These are phyloP conservation scores for Venturia effusa DNA, from an alignment of 2,329 filamentous ascomycete species.

Conservation along the genomic window DNA sequence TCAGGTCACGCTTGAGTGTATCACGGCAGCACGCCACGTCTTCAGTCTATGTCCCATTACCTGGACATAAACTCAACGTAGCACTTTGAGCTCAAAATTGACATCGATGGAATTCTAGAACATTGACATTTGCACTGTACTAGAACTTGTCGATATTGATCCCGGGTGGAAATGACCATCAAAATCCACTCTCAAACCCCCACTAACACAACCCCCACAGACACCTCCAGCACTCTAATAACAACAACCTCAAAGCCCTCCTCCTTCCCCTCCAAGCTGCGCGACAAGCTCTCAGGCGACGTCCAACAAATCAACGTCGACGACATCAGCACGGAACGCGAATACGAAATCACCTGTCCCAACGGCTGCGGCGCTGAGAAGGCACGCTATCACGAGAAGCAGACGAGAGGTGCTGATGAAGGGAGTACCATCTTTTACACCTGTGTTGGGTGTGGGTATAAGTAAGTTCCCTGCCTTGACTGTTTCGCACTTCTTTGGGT, in stretches of 20 bases:
- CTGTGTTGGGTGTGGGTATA: slow-evolving; percentile 70
- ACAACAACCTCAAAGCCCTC: slow-evolving; percentile 76
- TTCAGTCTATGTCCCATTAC: neutral
- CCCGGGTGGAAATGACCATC: too few species aligned
- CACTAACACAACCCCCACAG: slow-evolving; percentile 29
- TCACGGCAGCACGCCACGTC: neutral
- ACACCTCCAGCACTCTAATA: slow-evolving; percentile 65
- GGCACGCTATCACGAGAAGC: slow-evolving; percentile 75
- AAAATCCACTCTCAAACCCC: too few species aligned
- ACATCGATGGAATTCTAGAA: neutral
- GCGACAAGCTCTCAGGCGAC: slow-evolving; percentile 78
- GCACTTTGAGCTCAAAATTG: neutral
- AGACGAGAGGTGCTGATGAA: slow-evolving; percentile 88
- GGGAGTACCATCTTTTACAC: slow-evolving; percentile 85
- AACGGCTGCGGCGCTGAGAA: slow-evolving; percentile 68
- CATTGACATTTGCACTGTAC: too few species aligned
- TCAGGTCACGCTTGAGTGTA: neutral
- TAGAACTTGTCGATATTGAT: neutral
- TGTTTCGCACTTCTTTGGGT: neutral
- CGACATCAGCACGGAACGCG: slow-evolving; percentile 40
- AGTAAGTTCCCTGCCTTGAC: slow-evolving; percentile 42
- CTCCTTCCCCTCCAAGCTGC: slow-evolving; percentile 81
- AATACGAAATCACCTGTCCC: slow-evolving; percentile 55
- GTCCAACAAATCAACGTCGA: slow-evolving; percentile 63
- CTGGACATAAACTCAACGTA: neutral